A percentile compares a stretch with the other conserved stretches of the same genome.
Conservation (phyloP, 1,284 basidiomycete species). For the Wallemia ichthyophaga region DNA sequence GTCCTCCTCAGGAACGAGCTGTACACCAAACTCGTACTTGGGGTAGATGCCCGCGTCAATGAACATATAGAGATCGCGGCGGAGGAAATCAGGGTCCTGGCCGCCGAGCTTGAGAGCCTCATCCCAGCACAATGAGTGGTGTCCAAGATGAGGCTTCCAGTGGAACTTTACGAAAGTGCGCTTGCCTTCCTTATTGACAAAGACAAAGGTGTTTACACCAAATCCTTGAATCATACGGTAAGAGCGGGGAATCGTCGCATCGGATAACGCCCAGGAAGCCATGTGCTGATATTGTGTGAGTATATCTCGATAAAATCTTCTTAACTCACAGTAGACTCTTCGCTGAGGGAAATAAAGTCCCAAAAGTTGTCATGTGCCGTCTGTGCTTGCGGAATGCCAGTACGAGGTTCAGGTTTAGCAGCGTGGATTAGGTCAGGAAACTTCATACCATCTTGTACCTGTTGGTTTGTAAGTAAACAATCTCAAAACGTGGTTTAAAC, state of each 20-base stretch:
- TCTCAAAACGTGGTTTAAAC: too few relatives aligned
- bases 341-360: slow-evolving; percentile 37
- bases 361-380: slow-evolving; percentile 45
- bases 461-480: slow-evolving; percentile 56
- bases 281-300: too few relatives aligned
- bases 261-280: slow-evolving; percentile 55
- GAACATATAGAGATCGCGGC: slow-evolving; percentile 45
- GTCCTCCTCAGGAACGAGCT: slow-evolving; percentile 31
- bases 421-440: slow-evolving; percentile 57
- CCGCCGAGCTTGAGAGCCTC: slow-evolving; percentile 53
- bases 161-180: slow-evolving; percentile 60
- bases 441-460: slow-evolving; percentile 44
- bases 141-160: slow-evolving; percentile 43
- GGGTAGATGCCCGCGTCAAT: slow-evolving; percentile 35
- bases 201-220: slow-evolving; percentile 48
- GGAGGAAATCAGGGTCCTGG: slow-evolving; percentile 33
- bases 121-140: slow-evolving; percentile 56
- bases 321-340: slow-evolving; percentile 23
- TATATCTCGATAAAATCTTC: too few relatives aligned
- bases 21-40: slow-evolving; percentile 46
- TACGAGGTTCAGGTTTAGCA: slow-evolving; percentile 41
- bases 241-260: slow-evolving; percentile 46
- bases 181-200: slow-evolving; percentile 32
- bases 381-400: slow-evolving; percentile 25
- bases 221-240: slow-evolving; percentile 63